These are phyloP conservation scores for Phytophthora fragariae DNA, from an alignment of 352 stramenopile species.

Conservation along the genomic window DNA sequence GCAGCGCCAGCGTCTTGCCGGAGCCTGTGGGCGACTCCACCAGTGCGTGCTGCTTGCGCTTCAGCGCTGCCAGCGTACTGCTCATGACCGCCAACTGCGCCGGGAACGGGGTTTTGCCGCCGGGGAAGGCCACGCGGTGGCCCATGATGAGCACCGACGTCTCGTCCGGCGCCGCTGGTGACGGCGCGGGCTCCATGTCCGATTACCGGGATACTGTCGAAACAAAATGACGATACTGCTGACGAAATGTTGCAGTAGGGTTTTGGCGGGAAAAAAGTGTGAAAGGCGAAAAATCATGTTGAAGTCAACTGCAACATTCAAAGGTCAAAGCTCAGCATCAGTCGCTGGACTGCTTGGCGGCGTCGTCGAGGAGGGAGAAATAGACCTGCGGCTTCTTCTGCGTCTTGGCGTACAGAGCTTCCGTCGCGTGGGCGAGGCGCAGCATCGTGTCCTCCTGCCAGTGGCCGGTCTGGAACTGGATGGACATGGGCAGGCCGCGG, in stretches of 20 bases:
- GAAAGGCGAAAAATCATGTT: slow-evolving; percentile 21
- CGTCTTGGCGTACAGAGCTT: slow-evolving; percentile 46
- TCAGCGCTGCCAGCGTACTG: slow-evolving; percentile 79
- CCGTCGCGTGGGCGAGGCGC: slow-evolving; percentile 64
- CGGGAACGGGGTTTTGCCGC: slow-evolving; percentile 80
- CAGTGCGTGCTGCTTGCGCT: slow-evolving; percentile 77
- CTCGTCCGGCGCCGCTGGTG: slow-evolving; percentile 12
- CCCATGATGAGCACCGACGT: slow-evolving; percentile 83
- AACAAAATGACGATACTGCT: slow-evolving; percentile 15
- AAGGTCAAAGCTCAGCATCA: slow-evolving; percentile 4
- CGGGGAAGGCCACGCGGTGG: slow-evolving; percentile 76
- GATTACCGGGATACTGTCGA: neutral
- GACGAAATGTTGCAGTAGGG: slow-evolving; percentile 21
- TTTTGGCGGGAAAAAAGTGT: slow-evolving; percentile 16
- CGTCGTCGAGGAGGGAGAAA: slow-evolving; percentile 71
- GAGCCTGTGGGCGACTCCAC: slow-evolving; percentile 86
- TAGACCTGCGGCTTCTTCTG: slow-evolving; percentile 70
- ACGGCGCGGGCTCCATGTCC: neutral
- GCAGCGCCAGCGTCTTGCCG: slow-evolving; percentile 82
- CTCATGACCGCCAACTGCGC: slow-evolving; percentile 89
- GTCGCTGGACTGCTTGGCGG: slow-evolving; percentile 31
- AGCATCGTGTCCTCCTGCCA: slow-evolving; percentile 83
- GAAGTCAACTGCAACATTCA: slow-evolving; percentile 12
- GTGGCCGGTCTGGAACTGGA: slow-evolving; percentile 82
- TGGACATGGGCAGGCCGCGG: slow-evolving; percentile 70